Base-by-base conservation (phyloP, 129 eudicot genomes). In the Pseudognaphalium luteoalbum region DNA sequence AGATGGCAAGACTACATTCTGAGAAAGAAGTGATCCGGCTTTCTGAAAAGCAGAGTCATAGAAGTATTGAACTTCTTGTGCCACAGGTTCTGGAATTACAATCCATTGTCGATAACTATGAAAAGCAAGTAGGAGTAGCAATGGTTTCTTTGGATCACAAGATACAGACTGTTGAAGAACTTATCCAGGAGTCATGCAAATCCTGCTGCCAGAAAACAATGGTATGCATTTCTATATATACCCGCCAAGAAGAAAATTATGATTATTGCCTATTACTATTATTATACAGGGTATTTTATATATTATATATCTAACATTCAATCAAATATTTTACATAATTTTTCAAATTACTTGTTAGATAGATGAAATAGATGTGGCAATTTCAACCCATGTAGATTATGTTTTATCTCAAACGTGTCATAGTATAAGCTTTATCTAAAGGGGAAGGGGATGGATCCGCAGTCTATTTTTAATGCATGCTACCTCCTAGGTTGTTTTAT, bases 141-240 rank as follows among this genome's bases (percentile, higher is more conserved):
- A 70, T 89, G 77, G 80, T 56, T 59, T 76, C 66, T 61, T 69
- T 95, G 78, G 81, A 91, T 73, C 80, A 81, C 47, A 95, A 91
- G 78, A 65, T 91, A 22, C 81, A 39, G 34, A 44, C 21, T 21
- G 76, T 82, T 75, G 96, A 87, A 78, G 78, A 76, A 56, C n/a
- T 72, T 72, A 37, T 82, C 58, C 87, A 78, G 20, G 86, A 86
- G 47, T 78, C 89, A 59, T 78, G 76, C 73, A 73, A 63, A 57
- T 86, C 86, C n/a, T 89, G 96, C 90, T 57, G 20, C 28, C 80
- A 78, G 62, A 83, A 83, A 79, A 87, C 83, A 80, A 88, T 83
- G 96, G 99, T 95, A 80, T 32, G 78, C 58, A 22, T 25, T 42
- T 12, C 7, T 71, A 21, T 59, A 73, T 63, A 67, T 11, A 44